Evolutionary conservation across 768 basidiomycete species (phyloP).

Genomic region (Suillus occidentalis): DNA sequence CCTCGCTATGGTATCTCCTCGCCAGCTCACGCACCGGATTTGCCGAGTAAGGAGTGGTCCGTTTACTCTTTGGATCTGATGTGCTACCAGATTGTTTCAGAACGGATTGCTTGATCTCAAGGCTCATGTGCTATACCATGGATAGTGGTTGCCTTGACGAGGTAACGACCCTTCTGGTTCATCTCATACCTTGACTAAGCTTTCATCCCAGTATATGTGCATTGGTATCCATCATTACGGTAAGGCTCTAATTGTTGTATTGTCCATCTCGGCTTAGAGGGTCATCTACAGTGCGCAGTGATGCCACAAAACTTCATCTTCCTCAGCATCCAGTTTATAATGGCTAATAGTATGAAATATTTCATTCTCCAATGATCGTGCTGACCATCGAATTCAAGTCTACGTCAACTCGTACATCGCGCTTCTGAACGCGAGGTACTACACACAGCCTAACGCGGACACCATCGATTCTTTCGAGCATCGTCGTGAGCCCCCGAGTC

Average conservation of each 20-base stretch:
- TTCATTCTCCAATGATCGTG: no score
- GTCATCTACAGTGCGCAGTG: background rate
- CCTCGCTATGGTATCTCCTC: conserved; percentile 5
- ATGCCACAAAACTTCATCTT: background rate
- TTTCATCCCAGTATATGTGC: background rate
- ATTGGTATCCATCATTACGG: background rate
- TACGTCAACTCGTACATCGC: conserved; percentile 9
- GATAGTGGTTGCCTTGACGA: conserved; percentile 5
- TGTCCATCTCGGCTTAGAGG: background rate
- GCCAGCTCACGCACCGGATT: conserved; percentile 4
- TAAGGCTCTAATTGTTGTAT: background rate
- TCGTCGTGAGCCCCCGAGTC: background rate
- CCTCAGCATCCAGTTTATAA: background rate
- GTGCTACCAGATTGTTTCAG: background rate
- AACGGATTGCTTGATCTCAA: conserved; percentile 1
- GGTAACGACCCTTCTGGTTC: background rate
- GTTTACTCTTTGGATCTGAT: background rate
- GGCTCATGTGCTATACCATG: background rate
- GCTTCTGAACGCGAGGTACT: conserved; percentile 2
- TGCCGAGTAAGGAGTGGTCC: background rate
- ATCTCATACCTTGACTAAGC: background rate
- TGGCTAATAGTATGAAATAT: background rate
- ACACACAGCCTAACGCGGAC: background rate
- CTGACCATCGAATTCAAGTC: background rate
- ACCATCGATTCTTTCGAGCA: background rate